These are phyloP conservation scores for Salicornia ramosissima DNA, from an alignment of 148 eudicot genomes.

Conservation along the genomic window DNA sequence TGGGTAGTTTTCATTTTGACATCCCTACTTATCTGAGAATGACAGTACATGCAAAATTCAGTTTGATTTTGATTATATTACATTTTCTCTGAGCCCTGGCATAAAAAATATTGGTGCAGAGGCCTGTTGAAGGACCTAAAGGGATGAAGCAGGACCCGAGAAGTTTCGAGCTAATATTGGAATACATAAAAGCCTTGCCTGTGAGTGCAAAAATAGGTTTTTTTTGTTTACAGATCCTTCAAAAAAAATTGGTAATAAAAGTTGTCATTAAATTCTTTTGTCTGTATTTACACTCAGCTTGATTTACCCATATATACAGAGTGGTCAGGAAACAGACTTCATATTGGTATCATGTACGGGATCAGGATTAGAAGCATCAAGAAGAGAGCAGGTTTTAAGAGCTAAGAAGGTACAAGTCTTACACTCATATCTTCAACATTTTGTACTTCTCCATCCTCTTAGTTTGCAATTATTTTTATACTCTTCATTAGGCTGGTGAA, in stretches of 20 bases:
- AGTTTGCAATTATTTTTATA: neutral
- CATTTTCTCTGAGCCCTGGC: neutral
- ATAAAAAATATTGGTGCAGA: constrained; percentile 42
- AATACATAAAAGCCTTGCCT: constrained; percentile 89
- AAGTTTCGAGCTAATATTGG: constrained; percentile 77
- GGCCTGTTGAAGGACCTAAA: constrained; percentile 59
- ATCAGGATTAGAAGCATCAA: constrained; percentile 60
- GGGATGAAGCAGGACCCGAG: constrained; percentile 72
- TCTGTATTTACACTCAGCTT: neutral
- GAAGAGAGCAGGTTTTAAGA: constrained; percentile 87
- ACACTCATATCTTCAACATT: neutral
- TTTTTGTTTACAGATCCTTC: neutral
- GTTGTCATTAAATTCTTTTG: neutral
- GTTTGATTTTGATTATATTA: neutral
- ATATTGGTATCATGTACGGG: constrained; percentile 96
- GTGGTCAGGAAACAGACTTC: constrained; percentile 97
- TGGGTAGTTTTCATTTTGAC: neutral
- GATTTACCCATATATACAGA: constrained; percentile 41
- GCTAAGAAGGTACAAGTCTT: constrained; percentile 69
- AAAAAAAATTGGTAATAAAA: neutral
- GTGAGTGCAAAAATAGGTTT: constrained; percentile 37
- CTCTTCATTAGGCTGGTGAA: constrained; percentile 73
- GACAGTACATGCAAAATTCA: neutral
- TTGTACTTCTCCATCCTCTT: neutral
- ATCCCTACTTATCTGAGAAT: neutral